Percentiles rank a stretch among this genome's conserved stretches.
phyloP scores from a whole-genome alignment of 768 basidiomycete genomes.

The Dentipellis fragilis region DNA sequence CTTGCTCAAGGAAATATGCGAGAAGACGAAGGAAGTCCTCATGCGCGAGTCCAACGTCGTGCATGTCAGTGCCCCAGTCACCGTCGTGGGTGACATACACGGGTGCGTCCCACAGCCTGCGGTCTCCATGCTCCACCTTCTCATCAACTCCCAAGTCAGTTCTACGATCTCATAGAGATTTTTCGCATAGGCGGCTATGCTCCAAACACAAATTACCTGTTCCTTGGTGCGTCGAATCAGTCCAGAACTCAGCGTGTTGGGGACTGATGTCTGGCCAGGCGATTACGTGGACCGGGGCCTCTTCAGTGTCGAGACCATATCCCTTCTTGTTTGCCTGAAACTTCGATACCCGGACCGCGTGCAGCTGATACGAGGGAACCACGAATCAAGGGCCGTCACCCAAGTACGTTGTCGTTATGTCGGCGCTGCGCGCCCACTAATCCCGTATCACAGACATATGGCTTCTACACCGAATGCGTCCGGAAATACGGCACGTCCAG shows the following conservation, averaged over 20 bases:
- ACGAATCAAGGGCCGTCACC: constrained; percentile 95
- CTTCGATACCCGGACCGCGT: constrained; percentile 94
- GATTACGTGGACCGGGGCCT: constrained; percentile 98
- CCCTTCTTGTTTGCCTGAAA: constrained; percentile 92
- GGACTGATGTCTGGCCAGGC: constrained; percentile 35
- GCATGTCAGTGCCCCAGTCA: constrained; percentile 92
- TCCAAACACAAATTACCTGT: constrained; percentile 95
- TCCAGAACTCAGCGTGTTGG: not conserved
- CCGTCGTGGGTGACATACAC: constrained; percentile 98
- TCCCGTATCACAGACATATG: constrained; percentile 65
- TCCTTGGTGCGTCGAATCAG: constrained; percentile 60
- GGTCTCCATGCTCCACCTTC: constrained; percentile 21
- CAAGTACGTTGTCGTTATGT: constrained; percentile 54
- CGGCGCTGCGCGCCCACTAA: not conserved
- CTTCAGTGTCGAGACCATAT: constrained; percentile 98
- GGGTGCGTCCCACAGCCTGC: constrained; percentile 51
- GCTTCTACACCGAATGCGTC: constrained; percentile 97
- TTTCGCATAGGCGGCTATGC: constrained; percentile 97
- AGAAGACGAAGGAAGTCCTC: constrained; percentile 97
- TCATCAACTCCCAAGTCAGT: constrained; percentile 61
- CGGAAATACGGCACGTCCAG: constrained; percentile 93
- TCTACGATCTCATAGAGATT: constrained; percentile 98
- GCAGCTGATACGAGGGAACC: constrained; percentile 94
- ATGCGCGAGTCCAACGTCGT: constrained; percentile 99
- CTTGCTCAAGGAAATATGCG: constrained; percentile 94